Percentiles rank a stretch among this genome's conserved stretches.
Conservation (phyloP, 2,329 filamentous ascomycete genomes). For the Trichoderma breve region DNA sequence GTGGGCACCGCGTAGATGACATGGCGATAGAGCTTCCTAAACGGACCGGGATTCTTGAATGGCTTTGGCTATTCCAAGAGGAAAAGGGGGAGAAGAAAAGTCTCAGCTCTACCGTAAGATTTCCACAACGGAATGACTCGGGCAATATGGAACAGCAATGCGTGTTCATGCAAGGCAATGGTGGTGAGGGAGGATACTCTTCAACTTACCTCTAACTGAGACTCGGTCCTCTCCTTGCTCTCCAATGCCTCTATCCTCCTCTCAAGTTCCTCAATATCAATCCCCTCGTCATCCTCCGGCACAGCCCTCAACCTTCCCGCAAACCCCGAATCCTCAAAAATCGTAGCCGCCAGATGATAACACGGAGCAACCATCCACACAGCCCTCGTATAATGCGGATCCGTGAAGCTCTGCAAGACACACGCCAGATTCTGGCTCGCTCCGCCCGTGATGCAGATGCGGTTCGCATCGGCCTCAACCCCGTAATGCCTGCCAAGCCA, state of each 20-base stretch:
- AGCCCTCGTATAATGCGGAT: slow-evolving; percentile 69
- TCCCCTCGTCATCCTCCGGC: slow-evolving; percentile 73
- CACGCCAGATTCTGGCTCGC: slow-evolving; percentile 80
- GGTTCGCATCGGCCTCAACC: slow-evolving; percentile 44
- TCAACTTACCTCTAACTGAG: slow-evolving; percentile 14
- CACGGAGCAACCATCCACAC: slow-evolving; percentile 81
- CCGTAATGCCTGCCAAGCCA: slow-evolving; percentile 69
- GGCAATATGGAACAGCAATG: neutral
- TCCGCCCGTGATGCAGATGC: slow-evolving; percentile 80
- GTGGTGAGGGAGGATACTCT: neutral
- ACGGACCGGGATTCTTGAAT: slow-evolving; percentile 54
- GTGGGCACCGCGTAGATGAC: slow-evolving; percentile 87
- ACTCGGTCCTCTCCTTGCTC: slow-evolving; percentile 24
- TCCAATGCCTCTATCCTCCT: slow-evolving; percentile 33
- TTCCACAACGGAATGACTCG: neutral
- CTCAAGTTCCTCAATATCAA: slow-evolving; percentile 60
- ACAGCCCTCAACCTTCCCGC: slow-evolving; percentile 63
- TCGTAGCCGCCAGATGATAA: slow-evolving; percentile 81
- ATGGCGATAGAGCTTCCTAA: slow-evolving; percentile 79
- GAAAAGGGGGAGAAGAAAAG: neutral
- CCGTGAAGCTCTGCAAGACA: slow-evolving; percentile 75
- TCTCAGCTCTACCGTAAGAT: neutral
- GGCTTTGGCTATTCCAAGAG: slow-evolving; percentile 33
- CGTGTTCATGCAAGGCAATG: neutral
- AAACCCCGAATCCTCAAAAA: slow-evolving; percentile 81